These are phyloP conservation scores for Trametopsis cervina DNA, from an alignment of 768 basidiomycete species.

Conservation along the genomic window DNA sequence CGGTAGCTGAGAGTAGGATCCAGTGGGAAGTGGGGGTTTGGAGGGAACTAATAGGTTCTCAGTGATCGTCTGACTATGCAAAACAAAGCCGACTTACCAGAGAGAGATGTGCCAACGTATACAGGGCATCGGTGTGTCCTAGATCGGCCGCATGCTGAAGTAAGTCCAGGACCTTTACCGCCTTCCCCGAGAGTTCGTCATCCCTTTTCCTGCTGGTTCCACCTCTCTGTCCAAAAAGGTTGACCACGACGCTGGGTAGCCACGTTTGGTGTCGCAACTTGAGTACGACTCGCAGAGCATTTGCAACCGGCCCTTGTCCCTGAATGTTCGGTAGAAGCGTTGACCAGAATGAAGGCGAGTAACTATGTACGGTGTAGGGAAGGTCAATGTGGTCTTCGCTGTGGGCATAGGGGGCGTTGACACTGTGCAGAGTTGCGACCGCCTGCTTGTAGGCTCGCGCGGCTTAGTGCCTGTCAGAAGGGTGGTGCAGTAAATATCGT, in stretches of 20 bases:
- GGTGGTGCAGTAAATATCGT: not conserved
- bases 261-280: conserved; percentile 59
- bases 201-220: conserved; percentile 41
- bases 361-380: conserved; percentile 33
- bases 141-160: conserved; percentile 76
- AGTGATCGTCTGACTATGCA: not conserved
- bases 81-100: conserved; percentile 39
- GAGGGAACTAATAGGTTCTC: conserved; percentile 50
- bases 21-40: conserved; percentile 54
- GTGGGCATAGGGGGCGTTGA: conserved; percentile 54
- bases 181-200: conserved; percentile 62
- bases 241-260: conserved; percentile 36
- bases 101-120: conserved; percentile 57
- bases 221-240: conserved; percentile 33
- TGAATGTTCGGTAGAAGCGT: conserved; percentile 65
- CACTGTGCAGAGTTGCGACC: conserved; percentile 52
- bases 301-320: conserved; percentile 72
- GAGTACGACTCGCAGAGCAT: conserved; percentile 56
- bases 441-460: conserved; percentile 73
- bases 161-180: conserved; percentile 76
- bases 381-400: conserved; percentile 42
- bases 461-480: conserved; percentile 34
- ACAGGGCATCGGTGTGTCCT: conserved; percentile 70
- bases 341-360: conserved; percentile 49
- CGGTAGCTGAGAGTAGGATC: conserved; percentile 59